Evolutionary conservation across 805 yeast species (phyloP).

Genomic region (Zygotorulaspora chibaensis): DNA sequence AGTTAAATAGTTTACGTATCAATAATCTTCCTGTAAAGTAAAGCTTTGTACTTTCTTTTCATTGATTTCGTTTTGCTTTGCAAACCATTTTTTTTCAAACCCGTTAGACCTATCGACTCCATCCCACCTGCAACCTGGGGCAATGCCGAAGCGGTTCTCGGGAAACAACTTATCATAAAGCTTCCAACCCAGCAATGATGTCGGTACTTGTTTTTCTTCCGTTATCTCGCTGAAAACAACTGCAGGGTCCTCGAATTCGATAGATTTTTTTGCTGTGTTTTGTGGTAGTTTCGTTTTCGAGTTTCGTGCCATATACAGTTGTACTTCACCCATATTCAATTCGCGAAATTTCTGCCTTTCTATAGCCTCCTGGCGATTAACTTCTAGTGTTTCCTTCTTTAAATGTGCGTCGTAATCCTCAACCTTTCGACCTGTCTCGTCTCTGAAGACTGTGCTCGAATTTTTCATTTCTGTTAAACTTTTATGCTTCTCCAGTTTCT

Average conservation of each 20-base stretch:
- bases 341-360: constrained; percentile 36
- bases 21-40: constrained; percentile 41
- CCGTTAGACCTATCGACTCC: constrained; percentile 90
- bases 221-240: constrained; percentile 38
- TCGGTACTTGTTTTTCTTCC: constrained; percentile 4
- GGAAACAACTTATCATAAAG: constrained; percentile 47
- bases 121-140: constrained; percentile 86
- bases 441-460: constrained; percentile 52
- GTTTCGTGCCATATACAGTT: constrained; percentile 28
- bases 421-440: constrained; percentile 52
- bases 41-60: constrained; percentile 32
- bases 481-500: constrained; percentile 19
- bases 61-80: constrained; percentile 37
- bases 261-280: constrained; percentile 9
- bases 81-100: constrained; percentile 64
- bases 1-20: constrained; percentile 1
- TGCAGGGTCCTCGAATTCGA: constrained; percentile 57
- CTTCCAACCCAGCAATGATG: constrained; percentile 45
- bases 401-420: constrained; percentile 34
- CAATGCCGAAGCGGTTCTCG: constrained; percentile 67
- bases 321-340: constrained; percentile 37
- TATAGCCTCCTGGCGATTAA: constrained; percentile 29
- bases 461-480: constrained; percentile 5
- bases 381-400: constrained; percentile 27
- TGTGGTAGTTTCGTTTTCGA: constrained; percentile 27